Evolutionary conservation across 2,329 filamentous ascomycete genomes (phyloP).

Genomic region (Cordyceps fumosorosea): DNA sequence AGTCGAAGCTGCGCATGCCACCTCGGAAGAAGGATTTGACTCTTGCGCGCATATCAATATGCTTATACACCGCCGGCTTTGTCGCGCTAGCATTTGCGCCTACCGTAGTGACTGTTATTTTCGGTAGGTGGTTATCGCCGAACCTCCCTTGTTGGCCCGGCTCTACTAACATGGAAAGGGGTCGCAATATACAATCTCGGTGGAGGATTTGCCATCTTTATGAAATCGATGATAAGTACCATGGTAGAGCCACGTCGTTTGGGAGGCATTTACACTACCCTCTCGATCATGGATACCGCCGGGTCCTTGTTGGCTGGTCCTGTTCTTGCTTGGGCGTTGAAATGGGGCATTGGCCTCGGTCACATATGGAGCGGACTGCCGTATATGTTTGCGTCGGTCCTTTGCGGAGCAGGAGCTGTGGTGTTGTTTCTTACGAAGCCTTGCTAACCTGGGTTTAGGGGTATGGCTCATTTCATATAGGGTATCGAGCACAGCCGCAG

Average conservation of each 20-base stretch:
- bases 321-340: neutral
- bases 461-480: neutral
- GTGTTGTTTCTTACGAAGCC: neutral
- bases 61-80: neutral
- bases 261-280: neutral
- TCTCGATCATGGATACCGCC: conserved; percentile 3
- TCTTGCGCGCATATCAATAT: neutral
- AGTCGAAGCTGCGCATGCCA: neutral
- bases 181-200: conserved; percentile 5
- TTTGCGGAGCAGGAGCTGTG: neutral
- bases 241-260: conserved; percentile 1
- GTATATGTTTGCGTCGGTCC: neutral
- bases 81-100: conserved; percentile 1
- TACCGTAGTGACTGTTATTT: neutral
- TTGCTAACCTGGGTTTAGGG: neutral
- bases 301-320: neutral
- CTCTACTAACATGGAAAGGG: neutral
- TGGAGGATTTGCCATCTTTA: conserved; percentile 1
- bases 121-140: neutral
- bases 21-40: conserved; percentile 1
- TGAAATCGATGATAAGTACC: conserved; percentile 8
- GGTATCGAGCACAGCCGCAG: neutral
- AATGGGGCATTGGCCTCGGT: neutral
- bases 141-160: neutral
- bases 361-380: conserved; percentile 4